Conservation (phyloP, 495 filamentous ascomycete genomes). For the Penicillium desertorum region DNA sequence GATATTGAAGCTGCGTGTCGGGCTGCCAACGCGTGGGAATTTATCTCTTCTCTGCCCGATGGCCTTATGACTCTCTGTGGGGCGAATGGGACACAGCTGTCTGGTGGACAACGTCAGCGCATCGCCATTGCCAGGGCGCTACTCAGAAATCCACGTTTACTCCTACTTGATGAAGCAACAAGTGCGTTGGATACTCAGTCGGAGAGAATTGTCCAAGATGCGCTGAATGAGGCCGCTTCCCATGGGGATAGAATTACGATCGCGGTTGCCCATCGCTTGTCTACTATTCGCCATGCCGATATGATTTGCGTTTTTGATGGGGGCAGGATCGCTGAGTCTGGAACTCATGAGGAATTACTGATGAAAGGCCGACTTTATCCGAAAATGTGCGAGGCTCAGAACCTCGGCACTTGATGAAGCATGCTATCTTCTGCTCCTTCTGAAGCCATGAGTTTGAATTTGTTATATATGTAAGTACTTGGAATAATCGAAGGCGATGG, state of each 20-base stretch:
- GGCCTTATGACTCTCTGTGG: slow-evolving; percentile 30
- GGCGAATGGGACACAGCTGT: slow-evolving; percentile 22
- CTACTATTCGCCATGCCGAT: slow-evolving; percentile 79
- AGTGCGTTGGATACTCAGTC: slow-evolving; percentile 55
- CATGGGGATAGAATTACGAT: slow-evolving; percentile 35
- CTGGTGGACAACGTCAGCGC: slow-evolving; percentile 51
- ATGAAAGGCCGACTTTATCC: slow-evolving; percentile 1
- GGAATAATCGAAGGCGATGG: not conserved
- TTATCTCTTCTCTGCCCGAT: slow-evolving; percentile 36
- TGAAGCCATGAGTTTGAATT: not conserved
- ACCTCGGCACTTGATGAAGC: slow-evolving; percentile 4
- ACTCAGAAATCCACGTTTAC: slow-evolving; percentile 42
- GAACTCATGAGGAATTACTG: slow-evolving; percentile 52
- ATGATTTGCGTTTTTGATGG: slow-evolving; percentile 84
- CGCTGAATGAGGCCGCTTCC: slow-evolving; percentile 37
- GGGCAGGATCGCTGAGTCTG: slow-evolving; percentile 74
- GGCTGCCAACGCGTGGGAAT: slow-evolving; percentile 35
- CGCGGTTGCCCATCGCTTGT: slow-evolving; percentile 57
- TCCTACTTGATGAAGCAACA: slow-evolving; percentile 61
- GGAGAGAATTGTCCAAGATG: slow-evolving; percentile 40
- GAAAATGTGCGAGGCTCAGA: slow-evolving; percentile 16
- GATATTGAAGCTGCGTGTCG: slow-evolving; percentile 29
- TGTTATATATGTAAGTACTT: not conserved
- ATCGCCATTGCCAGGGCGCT: slow-evolving; percentile 54
- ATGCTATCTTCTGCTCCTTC: not conserved